Base-by-base conservation (phyloP, 106 monocot genomes). In the Acorus gramineus region DNA sequence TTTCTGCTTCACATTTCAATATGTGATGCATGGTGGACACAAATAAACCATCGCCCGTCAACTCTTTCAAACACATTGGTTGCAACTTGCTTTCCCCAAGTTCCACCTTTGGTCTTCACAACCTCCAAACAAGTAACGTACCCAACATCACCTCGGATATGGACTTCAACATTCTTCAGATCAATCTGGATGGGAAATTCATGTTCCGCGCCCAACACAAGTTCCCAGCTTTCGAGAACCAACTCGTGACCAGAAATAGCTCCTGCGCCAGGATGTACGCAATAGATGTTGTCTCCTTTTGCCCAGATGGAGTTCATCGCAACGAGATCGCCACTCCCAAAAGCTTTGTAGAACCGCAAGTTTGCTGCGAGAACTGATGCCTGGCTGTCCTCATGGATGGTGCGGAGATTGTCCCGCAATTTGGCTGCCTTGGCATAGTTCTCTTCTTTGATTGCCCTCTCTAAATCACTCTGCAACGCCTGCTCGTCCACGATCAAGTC, bases 21-120 rank as follows among this genome's bases (percentile, higher is more conserved):
- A 73, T 98, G 96, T 8, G 96, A 98, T 5, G 91, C 96, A 76
- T 98, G 96, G 59, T 98, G 96, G 61, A 88, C 65, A 62, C 85
- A 88, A 7, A 98, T 85, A 46, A 70, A 75, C 96, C 96, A 98
- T 56, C 69, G 67, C 7, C 85, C 96, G 61, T 85, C 77, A 43
- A 98, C 69, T 73, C 65, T 85, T 71, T 88, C 91, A 65, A 92
- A 98, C 2, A 98, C 88, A 78, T 98, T 98, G 4, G 96, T 98
- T 0, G 96, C 96, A 6, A 88, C 73, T 52, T 98, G 96, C 61
- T 83, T 85, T 2, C 96, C 96, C 96, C 96, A 98, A 42, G 81
- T 85, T 56, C 82, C 77, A 8, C 91, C 96, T 76, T 70, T 88
- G 2, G 81, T 88, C 69, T 91, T 98, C 49, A 98, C 85, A 56